Conservation (phyloP, 805 yeast genomes). For the Starmerella khaoyaiensis region DNA sequence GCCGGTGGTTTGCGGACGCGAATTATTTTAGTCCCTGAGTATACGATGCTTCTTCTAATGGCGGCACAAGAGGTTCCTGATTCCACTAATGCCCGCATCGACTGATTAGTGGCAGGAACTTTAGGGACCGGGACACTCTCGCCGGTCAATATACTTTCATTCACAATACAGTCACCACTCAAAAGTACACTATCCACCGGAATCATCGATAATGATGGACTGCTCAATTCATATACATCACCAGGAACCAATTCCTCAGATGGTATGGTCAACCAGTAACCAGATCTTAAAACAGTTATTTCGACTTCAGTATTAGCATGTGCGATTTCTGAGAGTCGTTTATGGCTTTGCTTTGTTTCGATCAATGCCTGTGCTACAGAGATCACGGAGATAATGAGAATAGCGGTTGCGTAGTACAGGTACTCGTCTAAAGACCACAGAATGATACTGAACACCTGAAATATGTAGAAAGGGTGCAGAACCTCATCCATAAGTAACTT, state of each 20-base stretch:
- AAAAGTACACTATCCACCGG: constrained; percentile 86
- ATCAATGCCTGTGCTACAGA: constrained; percentile 68
- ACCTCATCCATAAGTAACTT: constrained; percentile 74
- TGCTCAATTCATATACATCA: constrained; percentile 83
- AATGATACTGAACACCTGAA: constrained; percentile 82
- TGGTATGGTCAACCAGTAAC: constrained; percentile 73
- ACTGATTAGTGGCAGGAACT: constrained; percentile 45
- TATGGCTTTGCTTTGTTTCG: constrained; percentile 72
- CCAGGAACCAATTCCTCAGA: constrained; percentile 87
- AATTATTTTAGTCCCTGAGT: constrained; percentile 79
- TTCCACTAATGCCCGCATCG: constrained; percentile 43
- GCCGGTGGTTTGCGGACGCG: constrained; percentile 61
- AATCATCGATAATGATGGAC: constrained; percentile 55
- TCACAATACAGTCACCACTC: constrained; percentile 90
- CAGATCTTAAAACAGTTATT: constrained; percentile 82
- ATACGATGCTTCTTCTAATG: constrained; percentile 36
- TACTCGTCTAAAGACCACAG: constrained; percentile 89
- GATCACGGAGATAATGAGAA: constrained; percentile 68
- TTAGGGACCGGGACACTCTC: constrained; percentile 96
- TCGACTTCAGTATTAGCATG: constrained; percentile 57
- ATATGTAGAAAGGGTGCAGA: constrained; percentile 87
- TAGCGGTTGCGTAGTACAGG: constrained; percentile 87
- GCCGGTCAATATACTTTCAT: constrained; percentile 96
- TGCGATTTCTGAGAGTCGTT: constrained; percentile 51
- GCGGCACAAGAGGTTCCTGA: constrained; percentile 26